Evolutionary conservation across 495 filamentous ascomycete species (phyloP), one percentile per base, ranked within the genome.

Genomic region (Penicillium dipodomyicola): DNA sequence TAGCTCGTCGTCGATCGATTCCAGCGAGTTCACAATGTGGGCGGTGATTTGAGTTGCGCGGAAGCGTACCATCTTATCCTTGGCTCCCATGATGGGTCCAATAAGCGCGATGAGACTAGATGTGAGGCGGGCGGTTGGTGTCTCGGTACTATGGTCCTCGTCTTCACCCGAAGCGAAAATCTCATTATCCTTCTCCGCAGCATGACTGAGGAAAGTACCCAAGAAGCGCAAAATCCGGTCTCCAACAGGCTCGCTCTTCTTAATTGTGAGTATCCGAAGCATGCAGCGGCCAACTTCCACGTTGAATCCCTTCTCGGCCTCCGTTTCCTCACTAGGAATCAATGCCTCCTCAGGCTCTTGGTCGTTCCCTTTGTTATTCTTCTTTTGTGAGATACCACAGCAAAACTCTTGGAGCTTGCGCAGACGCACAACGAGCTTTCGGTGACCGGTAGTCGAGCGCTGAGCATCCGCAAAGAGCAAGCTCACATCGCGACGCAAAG

Each of bases 41-140:
- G 91, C 87, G 43, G 93, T 84, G 14, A 96, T 82, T 69, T 99
- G 94, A 0, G 92, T 91, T 10, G 91, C 83, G 56, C 94, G 83
- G 74, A 93, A 97, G 43, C 95, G 84, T 27, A 97, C 89, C 46
- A 84, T 85, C 72, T 96, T 97, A 72, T 99, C 94, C 69, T 95
- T 96, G 14, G 89, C 82, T 3, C 76, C 73, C 25, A 96, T 71
- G 14, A 96, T 68, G 27, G 89, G 87, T 12, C 91, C 74, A 37
- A 93, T 64, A 14, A 82, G 77, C 23, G 81, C 76, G 50, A 95
- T 80, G 14, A 98, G 73, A n/a, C 85, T 80, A 1, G 83, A 77
- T 0, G 89, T 89, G 20, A 97, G 79, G 39, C 92, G 85, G 22
- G 84, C 86, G 52, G 82, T 90, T 5, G 94, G 90, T 0, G 91